A percentile compares a stretch with the other conserved stretches of the same genome.
These are phyloP conservation scores for Colletotrichum sp. DNA, from an alignment of 2,329 filamentous ascomycete species.

Conservation along the genomic window DNA sequence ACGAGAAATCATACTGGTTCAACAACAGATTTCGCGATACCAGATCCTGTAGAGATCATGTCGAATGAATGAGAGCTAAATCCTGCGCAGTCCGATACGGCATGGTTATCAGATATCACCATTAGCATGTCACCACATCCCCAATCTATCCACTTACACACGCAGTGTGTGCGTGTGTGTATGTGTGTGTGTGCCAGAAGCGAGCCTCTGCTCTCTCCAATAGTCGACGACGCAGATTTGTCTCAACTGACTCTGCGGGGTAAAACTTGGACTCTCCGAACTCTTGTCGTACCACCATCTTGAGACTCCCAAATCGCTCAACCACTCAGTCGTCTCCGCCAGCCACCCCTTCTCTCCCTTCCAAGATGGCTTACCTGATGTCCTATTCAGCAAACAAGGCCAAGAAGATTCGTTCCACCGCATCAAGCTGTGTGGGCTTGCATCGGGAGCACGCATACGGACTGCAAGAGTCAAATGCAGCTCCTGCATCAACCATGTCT, in stretches of 20 bases:
- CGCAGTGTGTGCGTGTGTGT: not conserved
- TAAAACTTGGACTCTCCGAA: not conserved
- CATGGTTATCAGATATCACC: slow-evolving; percentile 6
- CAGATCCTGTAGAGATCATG: not conserved
- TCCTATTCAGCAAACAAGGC: slow-evolving; percentile 11
- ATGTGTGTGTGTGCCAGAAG: not conserved
- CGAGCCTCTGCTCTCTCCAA: not conserved
- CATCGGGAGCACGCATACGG: slow-evolving; percentile 14
- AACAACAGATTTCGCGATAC: not conserved
- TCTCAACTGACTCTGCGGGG: slow-evolving; percentile 17
- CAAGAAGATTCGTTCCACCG: slow-evolving; percentile 12
- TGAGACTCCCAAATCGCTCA: not conserved
- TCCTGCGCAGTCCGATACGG: slow-evolving; percentile 2
- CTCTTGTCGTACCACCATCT: slow-evolving; percentile 11
- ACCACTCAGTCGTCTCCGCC: not conserved
- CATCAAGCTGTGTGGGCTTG: slow-evolving; percentile 12
- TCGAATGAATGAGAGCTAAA: not conserved
- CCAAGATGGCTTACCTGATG: not conserved
- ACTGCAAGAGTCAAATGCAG: slow-evolving; percentile 10
- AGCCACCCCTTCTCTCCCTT: not conserved
- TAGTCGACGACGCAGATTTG: not conserved
- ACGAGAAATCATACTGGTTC: not conserved
- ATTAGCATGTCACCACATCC: not conserved
- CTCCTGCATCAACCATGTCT: slow-evolving; percentile 21
- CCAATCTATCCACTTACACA: not conserved